Conservation (phyloP, 768 basidiomycete genomes). For the Lepiota brunneoincarnata region DNA sequence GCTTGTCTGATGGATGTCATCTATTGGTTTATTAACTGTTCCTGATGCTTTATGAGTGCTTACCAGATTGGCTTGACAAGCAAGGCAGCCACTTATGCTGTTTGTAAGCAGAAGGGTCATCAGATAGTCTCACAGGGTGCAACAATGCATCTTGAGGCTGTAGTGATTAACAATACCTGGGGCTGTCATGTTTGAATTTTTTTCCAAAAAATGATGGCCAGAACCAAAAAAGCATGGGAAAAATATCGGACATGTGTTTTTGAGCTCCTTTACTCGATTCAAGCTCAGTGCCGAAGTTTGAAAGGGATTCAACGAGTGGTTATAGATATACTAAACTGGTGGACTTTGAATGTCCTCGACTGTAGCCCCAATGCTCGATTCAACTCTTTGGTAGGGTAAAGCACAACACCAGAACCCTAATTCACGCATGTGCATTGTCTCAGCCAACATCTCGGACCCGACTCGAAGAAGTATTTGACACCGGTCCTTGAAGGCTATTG, state of each 20-base stretch:
- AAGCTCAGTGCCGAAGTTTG: conserved; percentile 1
- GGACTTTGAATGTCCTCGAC: too few species aligned
- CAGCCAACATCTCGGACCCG: too few species aligned
- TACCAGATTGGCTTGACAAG: conserved; percentile 32
- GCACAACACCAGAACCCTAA: too few species aligned
- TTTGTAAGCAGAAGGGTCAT: too few species aligned
- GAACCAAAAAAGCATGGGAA: conserved; percentile 11
- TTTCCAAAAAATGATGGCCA: conserved; percentile 13
- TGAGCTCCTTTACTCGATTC: conserved; percentile 9
- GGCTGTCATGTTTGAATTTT: neutral
- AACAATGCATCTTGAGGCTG: conserved; percentile 9
- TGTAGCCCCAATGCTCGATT: too few species aligned
- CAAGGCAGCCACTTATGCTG: conserved; percentile 31
- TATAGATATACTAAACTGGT: too few species aligned
- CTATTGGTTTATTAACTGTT: conserved; percentile 29
- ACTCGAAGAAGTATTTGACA: too few species aligned
- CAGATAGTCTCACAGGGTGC: conserved; percentile 16
- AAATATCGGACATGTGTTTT: conserved; percentile 15
- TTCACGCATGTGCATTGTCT: too few species aligned
- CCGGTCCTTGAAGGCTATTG: too few species aligned
- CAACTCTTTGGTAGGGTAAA: too few species aligned
- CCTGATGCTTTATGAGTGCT: conserved; percentile 32
- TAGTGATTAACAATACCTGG: neutral
- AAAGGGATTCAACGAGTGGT: too few species aligned
- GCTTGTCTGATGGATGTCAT: conserved; percentile 34